Conservation (phyloP, 108 stramenopile species). For the Parietichytrium sp. region DNA sequence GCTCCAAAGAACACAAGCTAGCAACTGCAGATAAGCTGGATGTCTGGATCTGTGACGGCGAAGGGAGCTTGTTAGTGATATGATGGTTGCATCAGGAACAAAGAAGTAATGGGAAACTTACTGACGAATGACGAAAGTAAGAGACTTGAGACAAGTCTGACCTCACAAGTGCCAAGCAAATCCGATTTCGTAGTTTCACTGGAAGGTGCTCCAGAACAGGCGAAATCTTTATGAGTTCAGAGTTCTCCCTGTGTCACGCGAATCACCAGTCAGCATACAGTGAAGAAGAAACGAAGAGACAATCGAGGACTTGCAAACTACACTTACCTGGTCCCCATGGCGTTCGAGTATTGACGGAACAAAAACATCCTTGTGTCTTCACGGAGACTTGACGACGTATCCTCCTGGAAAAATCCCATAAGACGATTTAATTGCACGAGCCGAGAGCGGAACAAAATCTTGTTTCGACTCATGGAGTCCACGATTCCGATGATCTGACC, state of each 20-base stretch:
- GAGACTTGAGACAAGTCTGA: background rate
- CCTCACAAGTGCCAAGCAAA: conserved; percentile 4
- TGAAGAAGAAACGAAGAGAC: no score
- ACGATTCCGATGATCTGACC: background rate
- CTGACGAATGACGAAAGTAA: conserved; percentile 4
- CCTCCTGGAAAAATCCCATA: background rate
- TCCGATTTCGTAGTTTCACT: background rate
- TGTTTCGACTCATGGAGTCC: background rate
- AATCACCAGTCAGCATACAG: no score
- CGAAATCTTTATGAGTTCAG: background rate
- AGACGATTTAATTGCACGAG: background rate
- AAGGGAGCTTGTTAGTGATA: no score
- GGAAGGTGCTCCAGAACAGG: background rate
- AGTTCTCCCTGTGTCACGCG: background rate
- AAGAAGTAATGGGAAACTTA: no score
- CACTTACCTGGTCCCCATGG: no score
- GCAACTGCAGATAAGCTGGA: background rate
- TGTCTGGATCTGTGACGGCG: no score
- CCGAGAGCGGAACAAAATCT: background rate
- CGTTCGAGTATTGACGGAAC: no score
- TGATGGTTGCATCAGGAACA: no score
- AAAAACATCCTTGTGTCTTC: no score
- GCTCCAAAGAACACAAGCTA: background rate
- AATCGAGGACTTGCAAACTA: no score
- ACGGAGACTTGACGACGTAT: no score